Percentiles rank a stretch among this genome's conserved stretches.
phyloP scores from a whole-genome alignment of 345 rosid genomes.

The Salix dunnii region DNA sequence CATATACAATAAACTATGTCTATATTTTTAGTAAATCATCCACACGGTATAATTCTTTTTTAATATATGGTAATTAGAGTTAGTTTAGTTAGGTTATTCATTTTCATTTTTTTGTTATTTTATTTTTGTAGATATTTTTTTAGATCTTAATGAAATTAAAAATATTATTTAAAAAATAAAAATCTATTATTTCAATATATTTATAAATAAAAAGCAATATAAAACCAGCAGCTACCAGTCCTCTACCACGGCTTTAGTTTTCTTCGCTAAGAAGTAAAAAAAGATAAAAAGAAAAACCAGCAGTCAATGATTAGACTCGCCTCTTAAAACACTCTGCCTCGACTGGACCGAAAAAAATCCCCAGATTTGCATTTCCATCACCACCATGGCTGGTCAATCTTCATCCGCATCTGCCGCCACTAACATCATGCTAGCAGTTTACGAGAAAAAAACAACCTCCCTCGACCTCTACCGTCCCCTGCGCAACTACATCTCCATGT shows the following conservation, averaged over 20 bases:
- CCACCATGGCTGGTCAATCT: constrained; percentile 50
- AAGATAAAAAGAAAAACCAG: not conserved
- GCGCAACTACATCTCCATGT: constrained; percentile 69
- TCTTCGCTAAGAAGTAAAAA: not conserved
- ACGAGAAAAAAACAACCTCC: constrained; percentile 80
- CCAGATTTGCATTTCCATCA: not conserved
- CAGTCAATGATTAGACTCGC: not conserved
- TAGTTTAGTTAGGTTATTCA: no score
- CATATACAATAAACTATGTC: no score
- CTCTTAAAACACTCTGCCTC: not conserved
- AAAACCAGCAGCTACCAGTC: no score
- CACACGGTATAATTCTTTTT: no score
- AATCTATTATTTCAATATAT: no score
- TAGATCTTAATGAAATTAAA: no score
- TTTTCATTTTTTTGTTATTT: no score
- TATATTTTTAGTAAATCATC: no score
- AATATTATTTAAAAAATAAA: no score
- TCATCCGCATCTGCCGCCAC: constrained; percentile 48
- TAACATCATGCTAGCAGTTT: constrained; percentile 86
- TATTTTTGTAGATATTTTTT: no score
- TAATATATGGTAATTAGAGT: no score
- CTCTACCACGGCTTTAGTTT: not conserved
- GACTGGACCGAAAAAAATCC: not conserved
- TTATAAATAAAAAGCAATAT: no score
- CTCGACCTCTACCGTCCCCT: constrained; percentile 90